Conservation (phyloP, 768 basidiomycete genomes). For the Megacollybia marginata region DNA sequence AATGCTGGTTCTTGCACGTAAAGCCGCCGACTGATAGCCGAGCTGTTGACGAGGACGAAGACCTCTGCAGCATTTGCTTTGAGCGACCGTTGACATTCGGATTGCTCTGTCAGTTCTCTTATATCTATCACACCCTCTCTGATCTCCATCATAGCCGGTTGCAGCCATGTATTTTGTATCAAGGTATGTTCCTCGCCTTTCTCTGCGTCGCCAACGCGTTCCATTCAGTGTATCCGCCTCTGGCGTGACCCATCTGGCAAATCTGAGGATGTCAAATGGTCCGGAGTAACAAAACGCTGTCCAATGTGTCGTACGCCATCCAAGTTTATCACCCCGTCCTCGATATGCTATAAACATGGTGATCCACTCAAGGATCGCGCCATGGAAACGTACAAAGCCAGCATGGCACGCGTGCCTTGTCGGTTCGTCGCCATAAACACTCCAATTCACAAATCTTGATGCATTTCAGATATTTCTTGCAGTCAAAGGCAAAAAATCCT, state of each 20-base stretch:
- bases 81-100: constrained; percentile 68
- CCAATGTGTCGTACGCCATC: constrained; percentile 69
- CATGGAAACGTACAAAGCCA: constrained; percentile 57
- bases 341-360: constrained; percentile 52
- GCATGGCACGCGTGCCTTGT: constrained; percentile 68
- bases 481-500: constrained; percentile 32
- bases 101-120: constrained; percentile 43
- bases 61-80: constrained; percentile 65
- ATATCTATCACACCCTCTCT: no score
- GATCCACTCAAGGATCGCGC: constrained; percentile 43
- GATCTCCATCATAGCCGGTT: no score
- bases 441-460: not conserved
- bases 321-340: constrained; percentile 67
- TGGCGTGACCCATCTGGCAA: constrained; percentile 66
- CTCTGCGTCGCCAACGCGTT: constrained; percentile 4
- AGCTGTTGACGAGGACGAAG: constrained; percentile 32
- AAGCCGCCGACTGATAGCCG: constrained; percentile 13
- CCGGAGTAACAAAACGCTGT: constrained; percentile 66
- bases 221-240: constrained; percentile 61
- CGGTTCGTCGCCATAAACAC: constrained; percentile 30
- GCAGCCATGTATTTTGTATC: constrained; percentile 75
- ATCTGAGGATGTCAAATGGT: constrained; percentile 35
- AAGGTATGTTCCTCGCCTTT: constrained; percentile 31
- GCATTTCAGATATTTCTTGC: constrained; percentile 49
- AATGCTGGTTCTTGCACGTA: constrained; percentile 72